Evolutionary conservation across 345 rosid genomes (phyloP).

Genomic region (Barbarea vulgaris): DNA sequence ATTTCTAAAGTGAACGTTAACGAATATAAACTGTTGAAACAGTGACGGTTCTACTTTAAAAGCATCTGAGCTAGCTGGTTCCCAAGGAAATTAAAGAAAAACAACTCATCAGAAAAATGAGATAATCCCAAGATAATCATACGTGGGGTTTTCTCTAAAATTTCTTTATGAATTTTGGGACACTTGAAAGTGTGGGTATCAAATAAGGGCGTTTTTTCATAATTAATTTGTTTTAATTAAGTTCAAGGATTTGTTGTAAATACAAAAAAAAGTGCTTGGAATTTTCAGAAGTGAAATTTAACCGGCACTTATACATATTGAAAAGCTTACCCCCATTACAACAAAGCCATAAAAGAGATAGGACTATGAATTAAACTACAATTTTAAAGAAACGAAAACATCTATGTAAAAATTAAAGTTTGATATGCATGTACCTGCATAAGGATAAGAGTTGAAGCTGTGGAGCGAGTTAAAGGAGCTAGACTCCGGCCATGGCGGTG

Average conservation of each 20-base stretch:
- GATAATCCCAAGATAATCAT: neutral
- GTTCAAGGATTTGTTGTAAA: too few relatives aligned
- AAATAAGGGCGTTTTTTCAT: too few relatives aligned
- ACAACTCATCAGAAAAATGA: neutral
- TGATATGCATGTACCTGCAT: slow-evolving; percentile 35
- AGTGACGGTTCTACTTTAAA: neutral
- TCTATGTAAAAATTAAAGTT: neutral
- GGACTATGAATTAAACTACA: neutral
- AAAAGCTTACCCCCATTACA: neutral
- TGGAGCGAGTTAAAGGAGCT: slow-evolving; percentile 53
- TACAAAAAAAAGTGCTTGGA: too few relatives aligned
- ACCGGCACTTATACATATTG: too few relatives aligned
- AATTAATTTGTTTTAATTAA: too few relatives aligned
- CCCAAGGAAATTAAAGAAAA: neutral
- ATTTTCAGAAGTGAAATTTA: too few relatives aligned
- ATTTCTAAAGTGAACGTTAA: neutral
- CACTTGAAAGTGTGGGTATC: too few relatives aligned
- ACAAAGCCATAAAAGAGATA: neutral
- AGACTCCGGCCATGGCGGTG: neutral
- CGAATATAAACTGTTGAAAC: neutral
- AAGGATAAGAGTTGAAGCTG: slow-evolving; percentile 55
- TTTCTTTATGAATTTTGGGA: too few relatives aligned
- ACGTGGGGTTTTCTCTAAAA: too few relatives aligned
- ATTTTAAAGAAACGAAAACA: neutral
- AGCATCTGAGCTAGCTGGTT: neutral